Conservation (phyloP, 768 basidiomycete species). For the Stropharia rugosoannulata region DNA sequence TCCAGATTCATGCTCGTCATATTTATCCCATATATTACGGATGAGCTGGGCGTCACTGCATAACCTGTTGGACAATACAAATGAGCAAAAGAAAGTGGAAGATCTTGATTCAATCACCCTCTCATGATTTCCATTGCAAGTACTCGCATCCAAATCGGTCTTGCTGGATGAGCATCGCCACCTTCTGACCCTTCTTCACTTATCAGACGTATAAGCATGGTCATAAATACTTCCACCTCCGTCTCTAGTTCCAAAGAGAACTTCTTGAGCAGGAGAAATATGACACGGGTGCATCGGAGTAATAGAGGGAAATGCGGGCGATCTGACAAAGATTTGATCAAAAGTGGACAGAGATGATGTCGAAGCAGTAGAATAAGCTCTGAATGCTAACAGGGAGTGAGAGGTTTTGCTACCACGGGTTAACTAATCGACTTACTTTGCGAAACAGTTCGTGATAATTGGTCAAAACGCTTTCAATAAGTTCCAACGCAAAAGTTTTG, state of each 20-base stretch:
- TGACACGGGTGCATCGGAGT: slow-evolving; percentile 88
- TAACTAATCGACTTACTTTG: slow-evolving; percentile 46
- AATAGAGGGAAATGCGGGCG: slow-evolving; percentile 83
- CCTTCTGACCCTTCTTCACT: slow-evolving; percentile 46
- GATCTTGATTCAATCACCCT: slow-evolving; percentile 46
- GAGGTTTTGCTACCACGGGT: background rate
- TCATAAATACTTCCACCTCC: slow-evolving; percentile 86
- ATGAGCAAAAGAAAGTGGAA: background rate
- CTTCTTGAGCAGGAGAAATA: slow-evolving; percentile 90
- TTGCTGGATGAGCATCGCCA: slow-evolving; percentile 30
- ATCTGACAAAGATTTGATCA: slow-evolving; percentile 85
- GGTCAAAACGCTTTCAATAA: slow-evolving; percentile 94
- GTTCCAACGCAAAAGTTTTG: slow-evolving; percentile 94
- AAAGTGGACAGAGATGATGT: slow-evolving; percentile 86
- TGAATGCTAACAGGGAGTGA: slow-evolving; percentile 50
- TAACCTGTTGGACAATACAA: slow-evolving; percentile 38
- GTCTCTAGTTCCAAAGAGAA: slow-evolving; percentile 79
- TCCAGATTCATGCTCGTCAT: slow-evolving; percentile 60
- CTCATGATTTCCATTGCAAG: slow-evolving; percentile 91
- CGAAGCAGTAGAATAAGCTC: slow-evolving; percentile 86
- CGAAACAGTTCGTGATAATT: slow-evolving; percentile 88
- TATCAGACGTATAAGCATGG: slow-evolving; percentile 64
- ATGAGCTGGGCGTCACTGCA: slow-evolving; percentile 81
- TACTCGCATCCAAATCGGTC: slow-evolving; percentile 86
- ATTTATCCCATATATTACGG: slow-evolving; percentile 76